Conservation (phyloP, 2,329 filamentous ascomycete species). For the Ramichloridium luteum region DNA sequence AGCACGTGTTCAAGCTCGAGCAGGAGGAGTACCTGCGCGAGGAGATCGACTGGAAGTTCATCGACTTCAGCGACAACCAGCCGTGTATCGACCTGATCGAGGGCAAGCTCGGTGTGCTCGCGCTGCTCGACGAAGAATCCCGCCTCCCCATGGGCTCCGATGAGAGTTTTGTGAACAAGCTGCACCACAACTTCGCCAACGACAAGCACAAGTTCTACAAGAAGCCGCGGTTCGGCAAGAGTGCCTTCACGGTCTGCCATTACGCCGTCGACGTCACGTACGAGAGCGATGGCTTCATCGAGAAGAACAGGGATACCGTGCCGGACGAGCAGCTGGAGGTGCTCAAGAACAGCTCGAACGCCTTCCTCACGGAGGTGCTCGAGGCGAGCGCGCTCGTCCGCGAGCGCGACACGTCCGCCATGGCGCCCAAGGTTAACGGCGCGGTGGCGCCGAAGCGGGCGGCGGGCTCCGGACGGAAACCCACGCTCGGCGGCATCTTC, state of each 20-base stretch:
- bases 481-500: constrained; percentile 95
- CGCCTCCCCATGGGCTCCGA: constrained; percentile 94
- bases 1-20: constrained; percentile 97
- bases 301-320: constrained; percentile 98
- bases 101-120: constrained; percentile 85
- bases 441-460: constrained; percentile 72
- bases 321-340: constrained; percentile 97
- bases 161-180: constrained; percentile 89
- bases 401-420: constrained; percentile 64
- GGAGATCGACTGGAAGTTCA: constrained; percentile 98
- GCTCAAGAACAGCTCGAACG: constrained; percentile 69
- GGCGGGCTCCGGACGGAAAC: constrained; percentile 77
- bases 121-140: constrained; percentile 90
- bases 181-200: constrained; percentile 81
- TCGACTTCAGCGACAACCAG: constrained; percentile 98
- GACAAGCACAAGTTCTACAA: constrained; percentile 97
- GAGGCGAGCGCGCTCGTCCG: constrained; percentile 75
- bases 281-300: constrained; percentile 97
- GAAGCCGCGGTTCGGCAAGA: constrained; percentile 95
- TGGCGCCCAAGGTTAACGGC: constrained; percentile 58
- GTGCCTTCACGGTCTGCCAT: constrained; percentile 93
- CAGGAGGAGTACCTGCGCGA: constrained; percentile 95
- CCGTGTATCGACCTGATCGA: constrained; percentile 98
- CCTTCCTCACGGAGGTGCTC: constrained; percentile 72
- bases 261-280: constrained; percentile 98